phyloP scores from a whole-genome alignment of 176 grass and related monocot species.

The Dactylis glomerata region DNA sequence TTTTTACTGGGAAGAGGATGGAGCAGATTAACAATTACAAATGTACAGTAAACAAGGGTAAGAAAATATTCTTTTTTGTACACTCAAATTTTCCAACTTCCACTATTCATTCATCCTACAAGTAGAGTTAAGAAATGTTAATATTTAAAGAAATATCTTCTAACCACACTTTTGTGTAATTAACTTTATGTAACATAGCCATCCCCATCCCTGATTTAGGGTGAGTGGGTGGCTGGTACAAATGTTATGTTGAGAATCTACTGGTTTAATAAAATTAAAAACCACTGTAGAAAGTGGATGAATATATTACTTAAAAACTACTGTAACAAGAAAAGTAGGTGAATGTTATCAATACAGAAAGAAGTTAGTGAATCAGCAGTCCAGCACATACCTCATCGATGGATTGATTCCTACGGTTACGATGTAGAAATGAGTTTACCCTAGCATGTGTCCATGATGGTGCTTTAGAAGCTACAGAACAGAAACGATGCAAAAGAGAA shows the following conservation, averaged over 20 bases:
- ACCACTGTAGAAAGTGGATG: neutral
- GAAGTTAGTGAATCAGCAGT: neutral
- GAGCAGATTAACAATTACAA: neutral
- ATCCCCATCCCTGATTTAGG: neutral
- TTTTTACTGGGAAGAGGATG: neutral
- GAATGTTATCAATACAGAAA: neutral
- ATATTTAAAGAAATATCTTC: neutral
- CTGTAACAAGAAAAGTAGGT: neutral
- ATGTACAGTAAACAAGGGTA: neutral
- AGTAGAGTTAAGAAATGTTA: neutral
- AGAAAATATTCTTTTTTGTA: neutral
- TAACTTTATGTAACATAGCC: neutral
- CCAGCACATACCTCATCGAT: constrained; percentile 75
- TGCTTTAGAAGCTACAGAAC: constrained; percentile 47
- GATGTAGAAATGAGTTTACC: constrained; percentile 76
- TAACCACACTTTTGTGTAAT: neutral
- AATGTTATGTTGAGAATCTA: neutral
- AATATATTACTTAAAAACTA: neutral
- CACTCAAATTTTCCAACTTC: neutral
- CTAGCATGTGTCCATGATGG: constrained; percentile 58
- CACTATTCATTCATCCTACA: constrained; percentile 6
- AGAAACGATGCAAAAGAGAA: constrained; percentile 34
- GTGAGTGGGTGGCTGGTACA: neutral
- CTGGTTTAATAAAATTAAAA: neutral
- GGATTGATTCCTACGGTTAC: constrained; percentile 69